Base-by-base conservation (phyloP, 805 yeast species). In the Cyberlindnera lachancei region DNA sequence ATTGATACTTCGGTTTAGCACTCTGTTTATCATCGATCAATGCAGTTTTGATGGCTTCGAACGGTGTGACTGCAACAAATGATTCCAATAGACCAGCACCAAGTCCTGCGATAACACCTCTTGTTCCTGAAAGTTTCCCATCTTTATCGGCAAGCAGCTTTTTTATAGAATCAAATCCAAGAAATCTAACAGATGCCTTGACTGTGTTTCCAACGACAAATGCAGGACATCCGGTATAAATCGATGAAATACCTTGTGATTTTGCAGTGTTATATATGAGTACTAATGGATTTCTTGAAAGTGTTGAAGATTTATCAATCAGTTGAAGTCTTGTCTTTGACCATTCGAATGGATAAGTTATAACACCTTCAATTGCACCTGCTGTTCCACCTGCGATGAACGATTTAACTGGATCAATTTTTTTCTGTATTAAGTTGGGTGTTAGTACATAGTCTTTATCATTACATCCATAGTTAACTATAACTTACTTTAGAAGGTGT, bases 221-320 rank as follows among this genome's bases (percentile, higher is more conserved):
- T 0, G 96, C 95, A 1, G 96, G 94, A 64, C 97, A 90, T 12
- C 98, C 98, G 5, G 88, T 88, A 55, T 90, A 90, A 30, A 90
- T 60, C 1, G 96, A 65, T 5, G 73, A 63, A 0, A 81, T 55
- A 15, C 98, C 97, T 53, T 88, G 95, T 4, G 73, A 68, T 45
- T 67, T 75, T 12, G 84, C 87, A 6, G 83, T 75, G 35, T 73
- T 79, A 54, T 74, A 74, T 39, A 92, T 82, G 36, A 90, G 67
- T 10, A 76, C 80, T 34, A 90, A 56, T 21, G 98, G 98, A 52
- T 92, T 90, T 44, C 88, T 66, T 3, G 94, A 77, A 11, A 75
- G 68, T 33, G 60, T 75, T 11, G 79, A 61, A 1, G 73, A 50
- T 52, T 79, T 80, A 46, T 75, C 80, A 21, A 77, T 76, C 35